Evolutionary conservation across 2,329 filamentous ascomycete species (phyloP).

Genomic region (Neofusicoccum cordaticola): DNA sequence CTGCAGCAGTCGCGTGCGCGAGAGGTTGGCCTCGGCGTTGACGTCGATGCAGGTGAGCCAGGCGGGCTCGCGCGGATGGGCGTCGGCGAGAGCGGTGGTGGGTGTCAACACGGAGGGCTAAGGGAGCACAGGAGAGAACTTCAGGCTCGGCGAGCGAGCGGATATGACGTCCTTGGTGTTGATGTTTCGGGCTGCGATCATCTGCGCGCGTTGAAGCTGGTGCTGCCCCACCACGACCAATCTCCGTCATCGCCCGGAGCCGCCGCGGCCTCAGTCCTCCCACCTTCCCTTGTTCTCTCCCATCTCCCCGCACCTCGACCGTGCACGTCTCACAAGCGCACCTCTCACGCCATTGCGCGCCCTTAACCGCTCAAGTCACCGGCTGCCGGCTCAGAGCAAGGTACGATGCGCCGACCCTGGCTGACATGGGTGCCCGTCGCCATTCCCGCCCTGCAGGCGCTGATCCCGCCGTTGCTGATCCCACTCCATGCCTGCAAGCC

Average conservation of each 20-base stretch:
- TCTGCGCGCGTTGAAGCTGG: constrained; percentile 1
- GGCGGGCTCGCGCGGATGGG: background rate
- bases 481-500: background rate
- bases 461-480: background rate
- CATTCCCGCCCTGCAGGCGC: background rate
- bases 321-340: background rate
- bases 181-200: constrained; percentile 17
- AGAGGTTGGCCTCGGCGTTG: background rate
- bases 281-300: background rate
- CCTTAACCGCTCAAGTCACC: background rate
- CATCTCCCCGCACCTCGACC: background rate
- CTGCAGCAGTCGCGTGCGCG: constrained; percentile 8
- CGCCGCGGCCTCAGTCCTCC: background rate
- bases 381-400: background rate
- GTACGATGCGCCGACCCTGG: background rate
- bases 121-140: background rate
- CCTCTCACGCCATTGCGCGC: background rate
- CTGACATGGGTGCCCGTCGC: background rate
- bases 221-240: background rate
- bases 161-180: constrained; percentile 13
- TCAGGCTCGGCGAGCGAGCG: background rate
- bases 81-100: background rate
- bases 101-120: background rate
- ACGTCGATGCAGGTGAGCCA: background rate
- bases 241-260: constrained; percentile 6